Conservation (phyloP, 2,329 filamentous ascomycete species). For the Aspergillus costaricaensis region DNA sequence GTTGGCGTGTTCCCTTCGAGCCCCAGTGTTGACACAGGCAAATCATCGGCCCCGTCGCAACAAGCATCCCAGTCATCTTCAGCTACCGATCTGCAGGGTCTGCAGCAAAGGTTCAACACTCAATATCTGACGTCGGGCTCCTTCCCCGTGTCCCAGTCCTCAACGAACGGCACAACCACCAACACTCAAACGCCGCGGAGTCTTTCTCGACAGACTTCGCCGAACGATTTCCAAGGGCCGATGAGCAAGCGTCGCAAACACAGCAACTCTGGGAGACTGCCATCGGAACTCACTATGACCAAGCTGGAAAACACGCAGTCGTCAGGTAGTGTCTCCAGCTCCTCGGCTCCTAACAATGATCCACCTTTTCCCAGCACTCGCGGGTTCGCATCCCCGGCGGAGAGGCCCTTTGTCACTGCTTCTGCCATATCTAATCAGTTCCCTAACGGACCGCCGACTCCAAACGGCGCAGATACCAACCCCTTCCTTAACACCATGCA, state of each 20-base stretch:
- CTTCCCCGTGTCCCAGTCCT: slow-evolving; percentile 41
- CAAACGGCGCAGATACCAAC: slow-evolving; percentile 64
- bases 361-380: slow-evolving; percentile 44
- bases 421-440: slow-evolving; percentile 51
- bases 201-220: slow-evolving; percentile 73
- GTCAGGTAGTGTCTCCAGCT: slow-evolving; percentile 25
- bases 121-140: slow-evolving; percentile 44
- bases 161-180: slow-evolving; percentile 38
- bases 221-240: slow-evolving; percentile 64
- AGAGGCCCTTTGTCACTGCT: slow-evolving; percentile 51
- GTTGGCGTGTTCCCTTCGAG: slow-evolving; percentile 47
- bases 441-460: slow-evolving; percentile 64
- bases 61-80: slow-evolving; percentile 59
- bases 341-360: slow-evolving; percentile 45
- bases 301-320: slow-evolving; percentile 64
- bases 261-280: slow-evolving; percentile 68
- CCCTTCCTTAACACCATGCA: slow-evolving; percentile 60
- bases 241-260: slow-evolving; percentile 80
- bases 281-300: slow-evolving; percentile 78
- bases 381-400: slow-evolving; percentile 41
- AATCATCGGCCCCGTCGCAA: slow-evolving; percentile 34
- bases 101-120: slow-evolving; percentile 56
- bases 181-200: slow-evolving; percentile 60
- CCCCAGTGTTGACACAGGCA: slow-evolving; percentile 32
- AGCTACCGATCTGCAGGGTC: slow-evolving; percentile 62